These are phyloP conservation scores for sorghum (Sorghum bicolor) DNA, from an alignment of 176 grass and related monocot genomes.

Conservation along the genomic window DNA sequence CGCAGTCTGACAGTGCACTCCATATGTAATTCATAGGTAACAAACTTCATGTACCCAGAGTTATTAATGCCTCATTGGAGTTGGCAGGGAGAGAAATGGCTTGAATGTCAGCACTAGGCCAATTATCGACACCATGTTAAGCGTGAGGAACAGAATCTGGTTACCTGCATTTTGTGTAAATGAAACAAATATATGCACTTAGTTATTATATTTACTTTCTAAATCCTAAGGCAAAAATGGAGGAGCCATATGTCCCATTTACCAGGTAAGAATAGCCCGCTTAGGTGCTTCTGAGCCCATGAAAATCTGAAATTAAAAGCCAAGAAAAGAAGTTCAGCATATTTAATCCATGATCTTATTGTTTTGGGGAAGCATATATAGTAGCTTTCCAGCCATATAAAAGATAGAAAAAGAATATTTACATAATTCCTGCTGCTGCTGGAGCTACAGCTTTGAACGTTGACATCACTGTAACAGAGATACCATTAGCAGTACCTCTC, in stretches of 20 bases:
- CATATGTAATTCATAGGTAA: not conserved
- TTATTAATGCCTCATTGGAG: not conserved
- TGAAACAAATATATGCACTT: not conserved
- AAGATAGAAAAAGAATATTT: conserved; percentile 20
- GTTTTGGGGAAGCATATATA: not conserved
- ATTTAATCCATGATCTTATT: not conserved
- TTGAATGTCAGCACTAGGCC: conserved; percentile 46
- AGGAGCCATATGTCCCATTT: not conserved
- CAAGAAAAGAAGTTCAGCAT: not conserved
- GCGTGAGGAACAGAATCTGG: conserved; percentile 57
- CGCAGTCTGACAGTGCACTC: not conserved
- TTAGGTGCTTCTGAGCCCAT: conserved; percentile 58
- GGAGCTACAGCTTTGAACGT: conserved; percentile 61
- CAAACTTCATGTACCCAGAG: not conserved
- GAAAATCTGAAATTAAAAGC: conserved; percentile 59
- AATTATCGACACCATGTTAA: conserved; percentile 44
- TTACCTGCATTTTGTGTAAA: conserved; percentile 47
- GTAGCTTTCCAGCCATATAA: not conserved
- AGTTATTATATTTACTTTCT: not conserved
- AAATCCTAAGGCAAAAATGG: conserved; percentile 5
- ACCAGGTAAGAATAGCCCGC: conserved; percentile 52
- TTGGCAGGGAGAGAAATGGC: conserved; percentile 42
- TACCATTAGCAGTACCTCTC: conserved; percentile 68
- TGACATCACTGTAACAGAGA: conserved; percentile 65
- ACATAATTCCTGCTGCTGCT: conserved; percentile 61